Percentiles rank a stretch among this genome's conserved stretches.
Evolutionary conservation across 176 grass and related monocot genomes (phyloP).

Genomic region (Cenchrus fungigraminus): DNA sequence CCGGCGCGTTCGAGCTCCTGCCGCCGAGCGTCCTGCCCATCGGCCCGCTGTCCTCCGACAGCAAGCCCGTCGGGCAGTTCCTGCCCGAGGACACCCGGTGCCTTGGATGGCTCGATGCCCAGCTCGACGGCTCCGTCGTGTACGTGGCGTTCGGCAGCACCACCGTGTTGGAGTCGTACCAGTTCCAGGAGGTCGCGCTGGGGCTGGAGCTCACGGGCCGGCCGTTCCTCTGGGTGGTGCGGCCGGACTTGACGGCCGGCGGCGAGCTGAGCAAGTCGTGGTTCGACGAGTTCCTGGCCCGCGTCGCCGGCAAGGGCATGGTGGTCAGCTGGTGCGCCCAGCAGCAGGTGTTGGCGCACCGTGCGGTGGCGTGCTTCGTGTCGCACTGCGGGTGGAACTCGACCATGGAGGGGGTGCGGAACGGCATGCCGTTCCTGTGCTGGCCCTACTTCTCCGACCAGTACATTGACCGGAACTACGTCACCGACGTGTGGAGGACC

Average conservation of each 20-base stretch:
- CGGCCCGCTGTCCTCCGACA: slow-evolving; percentile 29
- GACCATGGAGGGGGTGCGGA: slow-evolving; percentile 52
- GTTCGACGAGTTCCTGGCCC: no score
- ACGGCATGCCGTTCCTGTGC: slow-evolving; percentile 50
- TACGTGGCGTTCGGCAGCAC: slow-evolving; percentile 66
- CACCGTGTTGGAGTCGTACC: slow-evolving; percentile 30
- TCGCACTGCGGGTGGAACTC: slow-evolving; percentile 94
- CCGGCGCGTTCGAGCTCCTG: not conserved
- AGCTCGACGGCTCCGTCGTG: slow-evolving; percentile 38
- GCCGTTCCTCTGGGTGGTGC: slow-evolving; percentile 52
- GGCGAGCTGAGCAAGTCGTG: no score
- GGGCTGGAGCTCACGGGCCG: slow-evolving; percentile 37
- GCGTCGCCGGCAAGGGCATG: no score
- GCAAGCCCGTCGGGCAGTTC: slow-evolving; percentile 28
- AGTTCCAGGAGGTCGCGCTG: slow-evolving; percentile 47
- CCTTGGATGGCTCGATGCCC: slow-evolving; percentile 46
- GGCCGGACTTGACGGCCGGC: slow-evolving; percentile 30
- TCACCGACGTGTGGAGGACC: slow-evolving; percentile 48
- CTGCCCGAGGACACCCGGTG: slow-evolving; percentile 41
- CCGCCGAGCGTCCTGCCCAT: slow-evolving; percentile 25
- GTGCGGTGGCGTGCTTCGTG: slow-evolving; percentile 36
- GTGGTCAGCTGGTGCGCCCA: no score
- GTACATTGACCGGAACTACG: slow-evolving; percentile 44
- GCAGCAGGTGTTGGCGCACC: slow-evolving; percentile 20
- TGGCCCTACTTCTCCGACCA: slow-evolving; percentile 64